phyloP scores from a whole-genome alignment of 176 grass and related monocot species.

The Oryza officinalis region DNA sequence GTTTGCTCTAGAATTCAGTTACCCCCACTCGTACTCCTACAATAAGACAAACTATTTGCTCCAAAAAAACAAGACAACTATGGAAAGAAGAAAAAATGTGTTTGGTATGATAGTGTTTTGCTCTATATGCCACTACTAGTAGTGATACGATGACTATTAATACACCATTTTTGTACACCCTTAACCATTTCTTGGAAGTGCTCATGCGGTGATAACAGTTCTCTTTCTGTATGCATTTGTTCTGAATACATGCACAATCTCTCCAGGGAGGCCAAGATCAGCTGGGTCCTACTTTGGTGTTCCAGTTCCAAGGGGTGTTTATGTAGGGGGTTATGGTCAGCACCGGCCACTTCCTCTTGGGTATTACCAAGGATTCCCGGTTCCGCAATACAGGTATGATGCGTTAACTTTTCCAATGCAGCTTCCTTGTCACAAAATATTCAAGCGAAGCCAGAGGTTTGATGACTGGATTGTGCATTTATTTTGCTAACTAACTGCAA shows the following conservation, averaged over 20 bases:
- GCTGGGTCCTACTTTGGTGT: slow-evolving; percentile 67
- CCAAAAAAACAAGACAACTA: too few species aligned
- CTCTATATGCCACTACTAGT: neutral
- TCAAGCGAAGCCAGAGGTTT: neutral
- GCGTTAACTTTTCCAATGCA: neutral
- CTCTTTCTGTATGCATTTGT: neutral
- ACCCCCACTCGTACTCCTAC: neutral
- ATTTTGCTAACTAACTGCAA: neutral
- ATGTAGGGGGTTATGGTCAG: slow-evolving; percentile 64
- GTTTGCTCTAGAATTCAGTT: slow-evolving; percentile 2
- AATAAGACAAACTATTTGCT: too few species aligned
- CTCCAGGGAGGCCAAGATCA: slow-evolving; percentile 76
- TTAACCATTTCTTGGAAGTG: neutral
- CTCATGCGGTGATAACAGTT: neutral
- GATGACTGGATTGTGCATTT: neutral
- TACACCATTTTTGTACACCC: neutral
- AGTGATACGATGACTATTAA: too few species aligned
- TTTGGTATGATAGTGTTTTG: too few species aligned
- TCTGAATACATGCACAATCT: slow-evolving; percentile 23
- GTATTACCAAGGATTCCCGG: slow-evolving; percentile 73
- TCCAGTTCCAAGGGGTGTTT: slow-evolving; percentile 64
- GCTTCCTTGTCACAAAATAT: neutral
- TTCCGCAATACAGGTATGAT: slow-evolving; percentile 70
- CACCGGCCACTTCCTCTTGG: slow-evolving; percentile 60
- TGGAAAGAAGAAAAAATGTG: neutral